Conservation (phyloP, 176 grass and related monocot genomes). For the Carex myosuroides region DNA sequence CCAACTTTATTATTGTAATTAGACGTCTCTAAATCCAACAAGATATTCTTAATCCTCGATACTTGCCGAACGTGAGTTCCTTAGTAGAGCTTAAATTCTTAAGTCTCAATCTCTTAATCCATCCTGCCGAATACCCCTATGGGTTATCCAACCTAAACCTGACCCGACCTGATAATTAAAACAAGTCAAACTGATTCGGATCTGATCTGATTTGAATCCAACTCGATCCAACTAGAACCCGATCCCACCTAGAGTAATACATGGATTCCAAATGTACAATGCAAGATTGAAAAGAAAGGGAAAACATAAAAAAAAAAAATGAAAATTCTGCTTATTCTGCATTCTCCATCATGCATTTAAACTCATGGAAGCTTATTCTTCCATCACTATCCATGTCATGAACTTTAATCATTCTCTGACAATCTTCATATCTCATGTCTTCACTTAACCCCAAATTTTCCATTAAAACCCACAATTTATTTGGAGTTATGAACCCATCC, state of each 20-base stretch:
- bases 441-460: constrained; percentile 37
- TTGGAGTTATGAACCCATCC: constrained; percentile 54
- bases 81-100: too few species aligned
- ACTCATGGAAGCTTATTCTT: constrained; percentile 51
- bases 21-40: too few species aligned
- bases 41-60: too few species aligned
- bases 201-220: too few species aligned
- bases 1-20: too few species aligned
- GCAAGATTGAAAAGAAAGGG: background rate
- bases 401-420: constrained; percentile 50
- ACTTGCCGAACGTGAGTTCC: too few species aligned
- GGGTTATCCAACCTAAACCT: too few species aligned
- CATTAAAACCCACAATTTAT: constrained; percentile 57
- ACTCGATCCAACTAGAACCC: too few species aligned
- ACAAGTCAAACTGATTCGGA: too few species aligned
- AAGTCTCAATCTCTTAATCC: too few species aligned
- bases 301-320: background rate
- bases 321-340: constrained; percentile 13
- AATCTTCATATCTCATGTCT: constrained; percentile 35
- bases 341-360: constrained; percentile 58
- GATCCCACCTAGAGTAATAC: background rate
- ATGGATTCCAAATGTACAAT: background rate
- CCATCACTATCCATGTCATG: constrained; percentile 51
- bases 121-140: too few species aligned
- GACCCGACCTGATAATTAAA: too few species aligned